Evolutionary conservation across 305 asterid species (phyloP).

Genomic region (Solanum aculeatissimum): DNA sequence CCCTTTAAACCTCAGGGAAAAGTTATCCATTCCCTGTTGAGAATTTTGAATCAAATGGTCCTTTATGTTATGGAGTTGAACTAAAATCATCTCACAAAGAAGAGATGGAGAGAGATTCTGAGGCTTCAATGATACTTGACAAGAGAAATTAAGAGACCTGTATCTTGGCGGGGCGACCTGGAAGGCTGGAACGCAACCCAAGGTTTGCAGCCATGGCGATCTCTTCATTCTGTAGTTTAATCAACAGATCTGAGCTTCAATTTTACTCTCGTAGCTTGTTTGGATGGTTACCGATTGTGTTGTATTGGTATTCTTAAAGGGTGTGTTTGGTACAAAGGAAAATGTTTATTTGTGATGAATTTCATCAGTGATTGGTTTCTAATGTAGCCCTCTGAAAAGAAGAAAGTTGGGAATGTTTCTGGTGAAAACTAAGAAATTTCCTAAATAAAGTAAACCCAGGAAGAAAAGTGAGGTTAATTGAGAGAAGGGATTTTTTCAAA

Average conservation of each 20-base stretch:
- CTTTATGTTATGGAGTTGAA: not conserved
- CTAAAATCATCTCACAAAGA: not conserved
- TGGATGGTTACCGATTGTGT: not conserved
- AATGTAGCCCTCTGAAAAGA: not conserved
- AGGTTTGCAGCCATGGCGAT: not conserved
- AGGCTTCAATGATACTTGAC: not conserved
- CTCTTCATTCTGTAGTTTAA: not conserved
- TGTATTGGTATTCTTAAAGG: not conserved
- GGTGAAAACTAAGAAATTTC: not conserved
- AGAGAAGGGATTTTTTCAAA: not conserved
- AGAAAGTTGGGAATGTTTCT: not conserved
- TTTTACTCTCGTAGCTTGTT: not conserved
- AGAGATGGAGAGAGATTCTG: not conserved
- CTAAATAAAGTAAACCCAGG: not conserved
- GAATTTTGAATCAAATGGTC: not conserved
- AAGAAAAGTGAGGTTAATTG: not conserved
- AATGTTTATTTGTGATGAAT: not conserved
- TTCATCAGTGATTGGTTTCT: not conserved
- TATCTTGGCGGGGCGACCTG: not conserved
- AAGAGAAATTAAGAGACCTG: not conserved
- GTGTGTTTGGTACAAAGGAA: not conserved
- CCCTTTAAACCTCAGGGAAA: not conserved
- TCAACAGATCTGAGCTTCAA: conserved; percentile 10
- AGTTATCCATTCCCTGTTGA: not conserved
- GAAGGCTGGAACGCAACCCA: not conserved